Base-by-base conservation (phyloP, 495 filamentous ascomycete species). In the Patellaria atrata region DNA sequence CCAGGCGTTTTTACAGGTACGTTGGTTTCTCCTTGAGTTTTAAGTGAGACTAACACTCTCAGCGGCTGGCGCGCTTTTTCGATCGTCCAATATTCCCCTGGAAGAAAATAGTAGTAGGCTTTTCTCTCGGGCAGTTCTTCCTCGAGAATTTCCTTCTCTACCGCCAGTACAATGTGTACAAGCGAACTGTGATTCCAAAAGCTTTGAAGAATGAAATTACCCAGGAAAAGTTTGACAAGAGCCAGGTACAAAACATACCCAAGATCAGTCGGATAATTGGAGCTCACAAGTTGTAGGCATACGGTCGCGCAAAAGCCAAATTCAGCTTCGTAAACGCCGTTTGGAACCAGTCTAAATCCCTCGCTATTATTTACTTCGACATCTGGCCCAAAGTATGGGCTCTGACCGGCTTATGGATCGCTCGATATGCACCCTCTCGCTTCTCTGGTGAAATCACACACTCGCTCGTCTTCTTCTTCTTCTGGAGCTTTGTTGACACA, bases 51-150 rank as follows among this genome's bases (percentile, higher is more conserved):
- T 43, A 40, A 43, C 22, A 27, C 11, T 35, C 8, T 27, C 54
- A 94, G 87, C 77, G 82, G 64, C 73, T 96, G 38, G 81, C 83
- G 47, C 69, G 72, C 57, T 71, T 76, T 53, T 75, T 96, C 30
- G 91, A 97, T 65, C 74, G 81, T 47, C 87, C 89, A 34, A 63
- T 77, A 45, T 89, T 96, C 62, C 87, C 91, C 34, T 97, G 89
- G 89, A 97, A 96, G 75, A 75, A 70, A 52, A 73, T 97, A 39
- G 82, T 97, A 48, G 72, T 94, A 37, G 81, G 83, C 35, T 96
- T 97, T 62, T 86, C 84, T 8, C 43, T 94, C 40, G 79, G 73
- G 28, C 84, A 97, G 53, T 94, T 78, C 53, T 52, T 80, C 29
- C 77, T 97, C 44, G 89, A 96, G 51, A 73, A 75, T 33, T 78